Base-by-base conservation (phyloP, 352 stramenopile species). In the Blastocystis sp. region DNA sequence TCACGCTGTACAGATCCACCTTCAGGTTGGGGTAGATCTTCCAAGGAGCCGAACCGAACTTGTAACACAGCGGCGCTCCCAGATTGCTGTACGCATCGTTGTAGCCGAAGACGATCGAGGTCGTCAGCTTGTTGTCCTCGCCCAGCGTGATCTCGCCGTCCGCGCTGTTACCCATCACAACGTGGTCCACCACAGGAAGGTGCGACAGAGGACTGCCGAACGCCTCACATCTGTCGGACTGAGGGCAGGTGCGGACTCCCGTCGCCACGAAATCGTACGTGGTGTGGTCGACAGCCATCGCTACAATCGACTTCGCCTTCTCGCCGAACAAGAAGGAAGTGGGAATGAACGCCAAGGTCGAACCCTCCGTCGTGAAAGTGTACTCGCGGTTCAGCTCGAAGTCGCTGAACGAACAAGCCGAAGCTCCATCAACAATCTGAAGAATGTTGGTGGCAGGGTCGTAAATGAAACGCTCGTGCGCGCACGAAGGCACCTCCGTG, bases 331-430 rank as follows among this genome's bases (percentile, higher is more conserved):
- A 63, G 24, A 64, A 81, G 0, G 42, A 29, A 11, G 48, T 57
- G 3, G 46, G 69, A 24, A 64, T 46, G 51, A 81, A 81, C 32
- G 69, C 36, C 6, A 65, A 59, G 3, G 48, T 34, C 34, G 1
- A 32, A 0, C 21, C 16, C 24, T 24, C 11, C 16, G 42, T 64
- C 0, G 42, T 36, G 40, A 81, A 48, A 9, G 27, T 16, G 53
- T 81, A 81, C 46, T 81, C 69, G 34, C 69, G 44, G 34, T 81
- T 81, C 42, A 81, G 46, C 44, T 61, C 36, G 53, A 81, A 81
- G 6, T 38, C 29, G n/a, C 44, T 64, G 40, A 81, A 61, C 27
- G 69, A 65, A 14, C 69, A 81, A 38, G 14, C 64, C n/a, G 38
- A 57, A 67, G 32, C n/a, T 44, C 11, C 8, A 44, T 76, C 38